Percentiles rank a stretch among this genome's conserved stretches.
phyloP scores from a whole-genome alignment of 345 rosid species.

The Salix koriyanagi region DNA sequence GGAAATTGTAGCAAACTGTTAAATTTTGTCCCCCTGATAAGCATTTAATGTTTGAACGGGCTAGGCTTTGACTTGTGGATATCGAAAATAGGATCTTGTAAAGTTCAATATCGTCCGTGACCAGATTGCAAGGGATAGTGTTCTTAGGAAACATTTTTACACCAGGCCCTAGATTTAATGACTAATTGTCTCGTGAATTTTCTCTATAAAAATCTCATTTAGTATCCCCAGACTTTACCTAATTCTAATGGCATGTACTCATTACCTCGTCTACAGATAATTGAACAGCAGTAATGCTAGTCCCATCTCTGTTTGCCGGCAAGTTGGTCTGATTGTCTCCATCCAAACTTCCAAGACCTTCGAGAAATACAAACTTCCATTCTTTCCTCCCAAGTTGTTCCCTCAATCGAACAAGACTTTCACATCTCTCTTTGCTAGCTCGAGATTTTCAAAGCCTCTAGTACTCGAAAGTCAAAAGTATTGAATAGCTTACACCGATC shows the following conservation, averaged over 20 bases:
- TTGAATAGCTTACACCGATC: background rate
- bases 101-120: conserved; percentile 22
- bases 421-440: background rate
- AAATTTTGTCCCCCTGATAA: conserved; percentile 15
- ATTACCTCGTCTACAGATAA: background rate
- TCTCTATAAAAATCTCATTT: background rate
- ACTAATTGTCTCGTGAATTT: conserved; percentile 10
- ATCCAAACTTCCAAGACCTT: background rate
- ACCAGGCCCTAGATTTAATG: conserved; percentile 14
- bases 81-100: conserved; percentile 22
- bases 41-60: conserved; percentile 29
- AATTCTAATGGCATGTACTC: background rate
- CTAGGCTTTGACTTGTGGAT: conserved; percentile 17
- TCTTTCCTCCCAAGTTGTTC: conserved; percentile 1
- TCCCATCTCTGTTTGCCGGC: conserved; percentile 4
- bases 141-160: conserved; percentile 2
- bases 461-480: background rate
- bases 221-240: background rate
- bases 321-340: background rate
- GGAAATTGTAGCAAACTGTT: conserved; percentile 7
- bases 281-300: background rate
- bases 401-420: background rate
- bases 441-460: background rate
- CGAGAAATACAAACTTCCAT: background rate
- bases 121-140: conserved; percentile 3